A percentile compares a stretch with the other conserved stretches of the same genome.
Conservation (phyloP, 2,329 filamentous ascomycete species). For the Cladophialophora yegresii region DNA sequence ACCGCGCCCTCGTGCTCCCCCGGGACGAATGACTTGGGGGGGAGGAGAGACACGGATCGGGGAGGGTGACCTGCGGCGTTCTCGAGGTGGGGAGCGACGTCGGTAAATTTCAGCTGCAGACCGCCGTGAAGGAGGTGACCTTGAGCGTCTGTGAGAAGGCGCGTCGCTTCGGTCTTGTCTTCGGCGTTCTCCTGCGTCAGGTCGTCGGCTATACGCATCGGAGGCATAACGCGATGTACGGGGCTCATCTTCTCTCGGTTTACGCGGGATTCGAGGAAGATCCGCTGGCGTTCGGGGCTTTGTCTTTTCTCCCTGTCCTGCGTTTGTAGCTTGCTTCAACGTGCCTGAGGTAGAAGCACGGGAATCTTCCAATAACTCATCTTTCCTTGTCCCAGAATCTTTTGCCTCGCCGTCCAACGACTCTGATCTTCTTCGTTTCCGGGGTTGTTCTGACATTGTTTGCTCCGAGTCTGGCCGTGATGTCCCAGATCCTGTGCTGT, state of each 20-base stretch:
- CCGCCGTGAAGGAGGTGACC: conserved; percentile 33
- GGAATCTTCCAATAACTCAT: conserved; percentile 21
- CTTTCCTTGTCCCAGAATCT: conserved; percentile 5
- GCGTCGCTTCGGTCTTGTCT: conserved; percentile 43
- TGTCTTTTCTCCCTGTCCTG: conserved; percentile 14
- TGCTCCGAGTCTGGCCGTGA: conserved; percentile 18
- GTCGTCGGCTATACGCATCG: conserved; percentile 32
- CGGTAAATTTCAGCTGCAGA: conserved; percentile 32
- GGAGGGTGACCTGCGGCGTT: conserved; percentile 47
- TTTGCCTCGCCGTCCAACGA: conserved; percentile 19
- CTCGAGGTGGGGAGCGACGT: conserved; percentile 38
- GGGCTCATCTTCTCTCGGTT: conserved; percentile 34
- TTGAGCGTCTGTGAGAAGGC: conserved; percentile 28
- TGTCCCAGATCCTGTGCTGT: conserved; percentile 1
- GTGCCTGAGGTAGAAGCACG: conserved; percentile 21
- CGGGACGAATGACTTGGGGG: conserved; percentile 49
- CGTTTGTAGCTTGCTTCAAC: conserved; percentile 15
- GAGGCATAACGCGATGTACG: conserved; percentile 25
- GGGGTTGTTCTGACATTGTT: conserved; percentile 18
- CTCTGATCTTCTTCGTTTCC: conserved; percentile 30
- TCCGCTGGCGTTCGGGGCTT: conserved; percentile 30
- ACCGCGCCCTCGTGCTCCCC: conserved; percentile 50
- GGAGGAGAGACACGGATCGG: conserved; percentile 47
- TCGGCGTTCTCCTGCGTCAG: conserved; percentile 38
- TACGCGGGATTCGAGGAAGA: conserved; percentile 31